Evolutionary conservation across 148 eudicot species (phyloP), one percentile per base, ranked within the genome.

Genomic region (Camellia sinensis): DNA sequence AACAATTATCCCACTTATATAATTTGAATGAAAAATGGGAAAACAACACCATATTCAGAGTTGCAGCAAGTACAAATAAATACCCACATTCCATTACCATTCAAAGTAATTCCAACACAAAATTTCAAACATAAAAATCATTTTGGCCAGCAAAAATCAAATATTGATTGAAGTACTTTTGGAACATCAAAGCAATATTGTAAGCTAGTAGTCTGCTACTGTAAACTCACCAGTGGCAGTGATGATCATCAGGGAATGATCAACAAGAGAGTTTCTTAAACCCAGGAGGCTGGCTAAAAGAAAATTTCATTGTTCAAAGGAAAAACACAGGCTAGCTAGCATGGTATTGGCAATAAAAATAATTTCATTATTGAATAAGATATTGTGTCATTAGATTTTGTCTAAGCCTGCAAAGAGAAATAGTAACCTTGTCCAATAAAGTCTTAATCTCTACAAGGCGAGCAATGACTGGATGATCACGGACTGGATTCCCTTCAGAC

Each of bases 391-490:
- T 41, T 7, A 44, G 3, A 43, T 14, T 14, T 15, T 48, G 37
- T 8, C 37, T 17, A 52, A 77, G 48, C 48, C 41, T 2, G 62
- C 53, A 21, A 67, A 56, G 76, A 70, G 48, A 73, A 76, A 80
- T 3, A 80, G 41, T 78, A 76, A 91, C 99, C 98, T 94, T 91
- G 75, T 89, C 93, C 85, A 96, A 86, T 71, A 96, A 82, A 83
- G 83, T 90, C 82, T 92, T 94, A 73, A 94, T 96, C 84, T 91
- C 95, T 81, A 89, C 95, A 70, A 96, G 92, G 71, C 95, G 99
- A 67, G 87, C 90, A 84, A 94, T 87, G 78, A 96, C 98, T 48
- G 99, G 99, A 88, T 96, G 98, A 88, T 94, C 97, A 82, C 93
- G 97, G 79, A 90, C 92, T 61, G 92, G 85, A 72, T 85, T 88